Conservation (phyloP, 345 rosid genomes). For the Gossypium raimondii region DNA sequence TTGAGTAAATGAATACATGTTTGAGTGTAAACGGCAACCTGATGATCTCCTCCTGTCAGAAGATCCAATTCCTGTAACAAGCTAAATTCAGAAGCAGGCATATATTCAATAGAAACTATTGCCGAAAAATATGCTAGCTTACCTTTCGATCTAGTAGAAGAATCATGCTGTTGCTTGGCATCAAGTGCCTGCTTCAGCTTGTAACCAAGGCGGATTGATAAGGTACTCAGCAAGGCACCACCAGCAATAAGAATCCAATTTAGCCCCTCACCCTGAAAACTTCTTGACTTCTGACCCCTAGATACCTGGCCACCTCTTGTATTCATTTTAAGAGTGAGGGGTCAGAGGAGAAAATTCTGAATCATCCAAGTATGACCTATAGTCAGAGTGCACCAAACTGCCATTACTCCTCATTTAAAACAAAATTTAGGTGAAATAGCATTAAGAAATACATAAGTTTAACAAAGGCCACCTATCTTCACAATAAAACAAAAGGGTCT, state of each 20-base stretch:
- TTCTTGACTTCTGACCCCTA: conserved; percentile 47
- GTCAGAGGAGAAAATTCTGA: conserved; percentile 23
- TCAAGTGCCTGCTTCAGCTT: conserved; percentile 74
- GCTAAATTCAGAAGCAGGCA: conserved; percentile 18
- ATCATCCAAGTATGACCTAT: conserved; percentile 57
- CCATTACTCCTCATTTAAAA: conserved; percentile 13
- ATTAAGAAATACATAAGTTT: not conserved
- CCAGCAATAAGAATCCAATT: conserved; percentile 93
- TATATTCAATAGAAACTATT: not conserved
- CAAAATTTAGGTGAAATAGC: conserved; percentile 15
- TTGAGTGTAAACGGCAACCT: conserved; percentile 39
- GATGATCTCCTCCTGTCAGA: conserved; percentile 46
- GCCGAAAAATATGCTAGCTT: conserved; percentile 18
- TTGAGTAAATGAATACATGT: conserved; percentile 46
- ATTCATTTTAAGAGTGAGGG: conserved; percentile 52
- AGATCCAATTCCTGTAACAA: conserved; percentile 40
- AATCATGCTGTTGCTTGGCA: conserved; percentile 45
- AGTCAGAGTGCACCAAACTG: conserved; percentile 22
- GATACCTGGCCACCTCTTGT: conserved; percentile 41
- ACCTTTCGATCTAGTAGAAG: conserved; percentile 41
- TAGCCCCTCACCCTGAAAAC: conserved; percentile 55
- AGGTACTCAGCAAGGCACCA: conserved; percentile 88
- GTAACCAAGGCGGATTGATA: conserved; percentile 86
- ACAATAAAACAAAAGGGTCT: not conserved
- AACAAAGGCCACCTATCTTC: not conserved